Conservation (phyloP, 371 early-diverging fungal genomes). For the Mortierella sp. region DNA sequence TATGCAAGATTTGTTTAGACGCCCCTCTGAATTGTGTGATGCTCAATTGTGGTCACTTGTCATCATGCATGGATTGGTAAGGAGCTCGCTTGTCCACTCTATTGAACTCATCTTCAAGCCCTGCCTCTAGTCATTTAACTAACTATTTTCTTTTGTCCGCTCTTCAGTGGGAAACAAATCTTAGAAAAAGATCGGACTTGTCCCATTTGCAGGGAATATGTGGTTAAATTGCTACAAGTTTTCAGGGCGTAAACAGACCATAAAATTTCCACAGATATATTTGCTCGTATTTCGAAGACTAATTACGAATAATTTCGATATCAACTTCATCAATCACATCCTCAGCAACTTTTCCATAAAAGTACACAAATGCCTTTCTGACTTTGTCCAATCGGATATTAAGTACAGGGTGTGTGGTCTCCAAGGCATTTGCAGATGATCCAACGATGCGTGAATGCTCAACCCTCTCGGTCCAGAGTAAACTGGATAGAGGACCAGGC, state of each 20-base stretch:
- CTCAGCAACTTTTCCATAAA: conserved; percentile 47
- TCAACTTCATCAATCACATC: conserved; percentile 52
- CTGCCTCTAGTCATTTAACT: not conserved
- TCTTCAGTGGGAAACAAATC: conserved; percentile 34
- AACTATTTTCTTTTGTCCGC: not conserved
- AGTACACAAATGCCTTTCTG: conserved; percentile 35
- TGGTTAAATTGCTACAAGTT: conserved; percentile 38
- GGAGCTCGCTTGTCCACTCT: not conserved
- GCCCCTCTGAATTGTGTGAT: conserved; percentile 49
- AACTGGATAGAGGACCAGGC: conserved; percentile 50
- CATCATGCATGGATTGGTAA: conserved; percentile 54
- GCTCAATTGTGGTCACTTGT: conserved; percentile 49
- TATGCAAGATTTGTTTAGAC: conserved; percentile 51
- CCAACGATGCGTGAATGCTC: conserved; percentile 65
- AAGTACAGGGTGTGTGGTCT: conserved; percentile 57
- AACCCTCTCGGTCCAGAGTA: conserved; percentile 47
- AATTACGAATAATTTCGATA: conserved; percentile 39
- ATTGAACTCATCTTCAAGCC: too few relatives aligned
- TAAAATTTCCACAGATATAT: not conserved
- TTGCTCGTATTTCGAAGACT: not conserved
- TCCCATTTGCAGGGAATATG: conserved; percentile 49
- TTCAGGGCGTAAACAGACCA: conserved; percentile 22
- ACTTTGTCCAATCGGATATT: conserved; percentile 55
- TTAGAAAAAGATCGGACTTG: conserved; percentile 33
- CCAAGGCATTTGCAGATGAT: conserved; percentile 67